Percentiles rank a stretch among this genome's conserved stretches.
phyloP scores from a whole-genome alignment of 108 stramenopile species.

The Aurantiochytrium sp. region DNA sequence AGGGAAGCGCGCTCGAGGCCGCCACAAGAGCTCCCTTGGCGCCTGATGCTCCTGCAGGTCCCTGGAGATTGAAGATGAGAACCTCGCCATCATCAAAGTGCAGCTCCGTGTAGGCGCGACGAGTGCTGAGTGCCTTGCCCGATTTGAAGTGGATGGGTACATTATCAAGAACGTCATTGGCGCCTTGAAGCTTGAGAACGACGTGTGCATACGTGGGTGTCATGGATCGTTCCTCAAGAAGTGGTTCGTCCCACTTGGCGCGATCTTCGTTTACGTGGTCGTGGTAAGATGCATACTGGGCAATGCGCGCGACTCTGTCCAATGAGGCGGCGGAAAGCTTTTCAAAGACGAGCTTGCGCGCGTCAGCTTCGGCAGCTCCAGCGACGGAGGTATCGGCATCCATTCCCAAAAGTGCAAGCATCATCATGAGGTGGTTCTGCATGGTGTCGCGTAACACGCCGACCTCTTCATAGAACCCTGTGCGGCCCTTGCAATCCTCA shows the following conservation, averaged over 20 bases:
- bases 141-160: slow-evolving; percentile 8
- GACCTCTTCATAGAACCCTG: slow-evolving; percentile 1
- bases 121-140: background rate
- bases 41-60: background rate
- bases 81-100: background rate
- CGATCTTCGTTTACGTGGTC: slow-evolving; percentile 4
- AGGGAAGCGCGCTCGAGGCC: background rate
- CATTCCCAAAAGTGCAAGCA: background rate
- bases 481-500: slow-evolving; percentile 16
- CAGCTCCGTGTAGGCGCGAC: background rate
- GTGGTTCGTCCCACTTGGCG: background rate
- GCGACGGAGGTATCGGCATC: background rate
- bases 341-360: background rate
- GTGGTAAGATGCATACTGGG: background rate
- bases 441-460: slow-evolving; percentile 6
- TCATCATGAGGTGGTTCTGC: slow-evolving; percentile 15
- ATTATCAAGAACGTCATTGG: background rate
- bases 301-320: background rate
- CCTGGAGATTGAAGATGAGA: background rate
- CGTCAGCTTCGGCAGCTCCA: background rate
- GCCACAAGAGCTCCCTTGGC: no score
- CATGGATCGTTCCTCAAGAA: background rate
- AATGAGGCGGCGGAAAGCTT: background rate
- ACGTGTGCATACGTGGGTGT: background rate
- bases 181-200: background rate